These are phyloP conservation scores for Neurospora sublineolata DNA, from an alignment of 495 filamentous ascomycete species.

Conservation along the genomic window DNA sequence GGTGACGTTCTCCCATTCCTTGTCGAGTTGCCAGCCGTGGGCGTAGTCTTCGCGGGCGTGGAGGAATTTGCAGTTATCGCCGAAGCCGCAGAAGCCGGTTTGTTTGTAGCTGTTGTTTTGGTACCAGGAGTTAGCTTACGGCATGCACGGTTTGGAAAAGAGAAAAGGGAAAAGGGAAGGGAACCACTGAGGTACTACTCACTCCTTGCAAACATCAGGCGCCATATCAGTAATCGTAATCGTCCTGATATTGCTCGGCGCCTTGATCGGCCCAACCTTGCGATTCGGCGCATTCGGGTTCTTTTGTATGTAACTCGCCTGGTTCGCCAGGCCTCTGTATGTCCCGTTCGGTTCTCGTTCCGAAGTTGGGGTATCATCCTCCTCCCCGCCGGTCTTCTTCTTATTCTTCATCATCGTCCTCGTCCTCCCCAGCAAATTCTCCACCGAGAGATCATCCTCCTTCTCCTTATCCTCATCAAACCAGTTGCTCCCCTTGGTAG, in stretches of 20 bases:
- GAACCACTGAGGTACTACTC: background rate
- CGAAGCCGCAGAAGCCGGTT: slow-evolving; percentile 19
- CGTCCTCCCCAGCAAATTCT: slow-evolving; percentile 55
- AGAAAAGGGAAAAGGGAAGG: background rate
- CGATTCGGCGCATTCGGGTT: slow-evolving; percentile 67
- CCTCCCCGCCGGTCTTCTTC: background rate
- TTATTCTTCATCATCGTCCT: slow-evolving; percentile 22
- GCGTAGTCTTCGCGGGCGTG: slow-evolving; percentile 83
- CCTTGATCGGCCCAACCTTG: slow-evolving; percentile 75
- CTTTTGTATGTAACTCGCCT: slow-evolving; percentile 64
- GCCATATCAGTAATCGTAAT: slow-evolving; percentile 85
- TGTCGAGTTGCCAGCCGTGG: slow-evolving; percentile 89
- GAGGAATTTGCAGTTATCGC: slow-evolving; percentile 65
- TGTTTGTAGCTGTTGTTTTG: slow-evolving; percentile 6
- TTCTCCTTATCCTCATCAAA: slow-evolving; percentile 54
- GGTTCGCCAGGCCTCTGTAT: slow-evolving; percentile 65
- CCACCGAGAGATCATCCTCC: slow-evolving; percentile 37
- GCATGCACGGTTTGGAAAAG: background rate
- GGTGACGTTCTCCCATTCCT: slow-evolving; percentile 79
- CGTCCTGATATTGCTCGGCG: slow-evolving; percentile 80
- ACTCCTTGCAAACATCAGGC: slow-evolving; percentile 89
- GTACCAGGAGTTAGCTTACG: background rate
- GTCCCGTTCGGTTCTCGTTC: slow-evolving; percentile 43
- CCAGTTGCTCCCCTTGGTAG: slow-evolving; percentile 90
- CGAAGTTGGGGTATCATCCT: background rate